Conservation (phyloP, 176 grass and related monocot species). For the Oryza longistaminata region DNA sequence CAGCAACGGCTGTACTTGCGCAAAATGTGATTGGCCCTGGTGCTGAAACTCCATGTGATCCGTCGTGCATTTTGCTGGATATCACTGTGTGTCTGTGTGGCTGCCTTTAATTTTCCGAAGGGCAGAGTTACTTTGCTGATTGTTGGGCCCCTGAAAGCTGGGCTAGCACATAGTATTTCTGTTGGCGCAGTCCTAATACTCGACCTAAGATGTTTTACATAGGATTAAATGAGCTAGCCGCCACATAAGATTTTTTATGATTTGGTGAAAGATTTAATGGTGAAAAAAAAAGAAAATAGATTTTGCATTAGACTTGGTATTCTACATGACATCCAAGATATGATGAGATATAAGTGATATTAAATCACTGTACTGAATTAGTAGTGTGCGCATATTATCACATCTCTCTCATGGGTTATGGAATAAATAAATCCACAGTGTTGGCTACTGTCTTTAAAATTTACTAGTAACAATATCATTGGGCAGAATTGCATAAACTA, state of each 20-base stretch:
- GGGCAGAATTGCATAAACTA: not conserved
- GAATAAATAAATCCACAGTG: too few species aligned
- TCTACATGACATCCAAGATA: too few species aligned
- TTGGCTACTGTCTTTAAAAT: not conserved
- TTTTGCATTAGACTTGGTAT: too few species aligned
- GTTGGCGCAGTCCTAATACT: not conserved
- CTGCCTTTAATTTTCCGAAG: not conserved
- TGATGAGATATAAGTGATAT: too few species aligned
- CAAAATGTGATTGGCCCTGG: slow-evolving; percentile 19
- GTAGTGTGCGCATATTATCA: not conserved
- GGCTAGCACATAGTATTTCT: not conserved
- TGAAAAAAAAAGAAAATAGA: too few species aligned
- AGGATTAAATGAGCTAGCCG: too few species aligned
- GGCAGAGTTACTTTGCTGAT: not conserved
- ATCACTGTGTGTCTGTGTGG: not conserved
- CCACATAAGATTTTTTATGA: too few species aligned
- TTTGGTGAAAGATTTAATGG: too few species aligned
- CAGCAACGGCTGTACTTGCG: slow-evolving; percentile 26
- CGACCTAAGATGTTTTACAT: too few species aligned
- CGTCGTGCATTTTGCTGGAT: slow-evolving; percentile 18
- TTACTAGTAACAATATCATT: not conserved
- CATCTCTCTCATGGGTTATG: not conserved
- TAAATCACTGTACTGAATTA: too few species aligned
- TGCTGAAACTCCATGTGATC: slow-evolving; percentile 37
- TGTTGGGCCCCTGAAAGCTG: not conserved